A percentile compares a stretch with the other conserved stretches of the same genome.
Evolutionary conservation across 306 rosid genomes (phyloP).

Genomic region (Vicia sativa): DNA sequence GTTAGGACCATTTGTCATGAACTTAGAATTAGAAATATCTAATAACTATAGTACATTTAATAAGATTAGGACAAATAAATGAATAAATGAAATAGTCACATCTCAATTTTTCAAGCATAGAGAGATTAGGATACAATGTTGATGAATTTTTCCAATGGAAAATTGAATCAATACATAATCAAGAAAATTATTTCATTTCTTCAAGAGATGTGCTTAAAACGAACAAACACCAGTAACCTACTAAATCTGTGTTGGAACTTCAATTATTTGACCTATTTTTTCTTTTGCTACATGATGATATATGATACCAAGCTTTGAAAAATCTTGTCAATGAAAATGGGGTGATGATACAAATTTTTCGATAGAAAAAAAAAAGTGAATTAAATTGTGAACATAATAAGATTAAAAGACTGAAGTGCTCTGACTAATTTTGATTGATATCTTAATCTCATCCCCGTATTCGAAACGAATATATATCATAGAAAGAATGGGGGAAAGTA

Average conservation of each 20-base stretch:
- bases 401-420: conserved; percentile 42
- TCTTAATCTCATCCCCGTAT: conserved; percentile 56
- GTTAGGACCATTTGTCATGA: conserved; percentile 34
- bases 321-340: conserved; percentile 60
- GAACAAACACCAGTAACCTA: conserved; percentile 48
- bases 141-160: conserved; percentile 41
- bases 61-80: conserved; percentile 22
- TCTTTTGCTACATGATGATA: conserved; percentile 55
- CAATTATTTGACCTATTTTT: conserved; percentile 72
- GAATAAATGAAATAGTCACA: not conserved
- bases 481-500: conserved; percentile 43
- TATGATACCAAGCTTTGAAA: conserved; percentile 53
- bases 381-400: conserved; percentile 43
- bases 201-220: conserved; percentile 41
- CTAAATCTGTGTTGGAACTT: conserved; percentile 60
- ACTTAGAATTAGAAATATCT: conserved; percentile 28
- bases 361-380: conserved; percentile 45
- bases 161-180: conserved; percentile 41
- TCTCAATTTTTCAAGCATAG: conserved; percentile 14
- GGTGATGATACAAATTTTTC: conserved; percentile 53
- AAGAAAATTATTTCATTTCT: conserved; percentile 52
- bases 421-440: conserved; percentile 63
- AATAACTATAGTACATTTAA: conserved; percentile 32
- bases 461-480: conserved; percentile 41
- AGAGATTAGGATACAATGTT: conserved; percentile 34